Base-by-base conservation (phyloP, 164 flowering plant genomes). In the Piper longum region DNA sequence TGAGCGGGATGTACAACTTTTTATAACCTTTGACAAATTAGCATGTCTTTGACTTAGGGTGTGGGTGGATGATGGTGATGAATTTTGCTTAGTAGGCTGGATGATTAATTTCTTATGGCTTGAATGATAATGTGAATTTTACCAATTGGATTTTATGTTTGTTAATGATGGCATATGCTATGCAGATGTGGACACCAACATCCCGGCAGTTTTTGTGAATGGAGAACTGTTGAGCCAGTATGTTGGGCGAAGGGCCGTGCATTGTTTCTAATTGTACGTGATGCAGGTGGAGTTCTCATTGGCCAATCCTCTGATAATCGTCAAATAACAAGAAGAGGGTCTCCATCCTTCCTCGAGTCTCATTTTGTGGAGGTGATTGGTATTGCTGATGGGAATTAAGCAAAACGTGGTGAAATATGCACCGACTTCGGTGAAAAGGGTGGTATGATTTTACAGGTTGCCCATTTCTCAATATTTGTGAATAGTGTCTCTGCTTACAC, bases 361-460 rank as follows among this genome's bases (percentile, higher is more conserved):
- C 81, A 62, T 36, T 93, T 71, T 74, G 85, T 93, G 42, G 99
- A 95, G 74, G 96, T 91, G 41, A 88, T 91, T 74, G 98, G 98
- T 55, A 78, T 91, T 68, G 98, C 91, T 54, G 97, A 91, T n/a
- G 69, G 72, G 72, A 79, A 79, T 48, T 85, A 81, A 62, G 82
- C 95, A 65, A 88, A 91, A 70, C 76, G 74, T 56, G 93, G 96
- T 59, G 96, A 93, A 48, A 80, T 65, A 39, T 85, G 85, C 89
- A 86, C 87, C 69, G 82, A 90, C 73, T 88, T 93, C 66, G 95
- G 98, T 9, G 85, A 89, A 43, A 60, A 69, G 57, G 75, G 83
- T 62, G 96, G 96, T 89, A 80, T 48, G 52, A 16, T 42, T 62
- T 44, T 26, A 66, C 40, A 42, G 8, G 42, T 43, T 4, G 41